Evolutionary conservation across 495 filamentous ascomycete species (phyloP).

Genomic region (Aspergillus egyptiacus): DNA sequence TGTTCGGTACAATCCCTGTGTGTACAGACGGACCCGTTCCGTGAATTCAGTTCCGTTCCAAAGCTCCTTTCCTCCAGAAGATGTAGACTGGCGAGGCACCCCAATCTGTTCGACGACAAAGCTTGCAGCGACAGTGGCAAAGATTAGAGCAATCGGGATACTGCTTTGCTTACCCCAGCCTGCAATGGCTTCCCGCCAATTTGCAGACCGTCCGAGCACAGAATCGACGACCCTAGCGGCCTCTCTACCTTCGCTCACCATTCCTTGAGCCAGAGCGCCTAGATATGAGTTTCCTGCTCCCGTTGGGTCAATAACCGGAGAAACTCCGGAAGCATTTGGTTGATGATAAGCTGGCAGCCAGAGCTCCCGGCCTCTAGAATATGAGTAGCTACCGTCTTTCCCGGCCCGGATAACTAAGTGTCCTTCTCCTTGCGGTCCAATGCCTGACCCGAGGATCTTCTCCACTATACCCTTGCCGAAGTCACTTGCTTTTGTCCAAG

Average conservation of each 20-base stretch:
- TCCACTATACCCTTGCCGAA: conserved; percentile 47
- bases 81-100: conserved; percentile 55
- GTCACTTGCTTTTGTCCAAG: conserved; percentile 42
- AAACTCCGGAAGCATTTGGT: conserved; percentile 24
- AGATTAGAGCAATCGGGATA: conserved; percentile 64
- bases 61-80: conserved; percentile 53
- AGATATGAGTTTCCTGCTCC: conserved; percentile 95
- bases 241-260: conserved; percentile 52
- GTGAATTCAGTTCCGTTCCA: conserved; percentile 68
- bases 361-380: conserved; percentile 29
- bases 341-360: conserved; percentile 56
- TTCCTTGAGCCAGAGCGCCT: conserved; percentile 70
- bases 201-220: conserved; percentile 25
- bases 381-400: conserved; percentile 54
- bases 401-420: conserved; percentile 51
- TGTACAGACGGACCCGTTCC: conserved; percentile 49
- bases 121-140: conserved; percentile 80
- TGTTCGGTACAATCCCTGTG: conserved; percentile 42
- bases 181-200: conserved; percentile 27
- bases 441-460: conserved; percentile 51
- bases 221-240: conserved; percentile 32
- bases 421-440: conserved; percentile 41
- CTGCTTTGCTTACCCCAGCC: conserved; percentile 30
- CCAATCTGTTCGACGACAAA: conserved; percentile 95
- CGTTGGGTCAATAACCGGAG: conserved; percentile 78